Evolutionary conservation across 805 yeast genomes (phyloP).

Genomic region (Starmerella scarabaei): DNA sequence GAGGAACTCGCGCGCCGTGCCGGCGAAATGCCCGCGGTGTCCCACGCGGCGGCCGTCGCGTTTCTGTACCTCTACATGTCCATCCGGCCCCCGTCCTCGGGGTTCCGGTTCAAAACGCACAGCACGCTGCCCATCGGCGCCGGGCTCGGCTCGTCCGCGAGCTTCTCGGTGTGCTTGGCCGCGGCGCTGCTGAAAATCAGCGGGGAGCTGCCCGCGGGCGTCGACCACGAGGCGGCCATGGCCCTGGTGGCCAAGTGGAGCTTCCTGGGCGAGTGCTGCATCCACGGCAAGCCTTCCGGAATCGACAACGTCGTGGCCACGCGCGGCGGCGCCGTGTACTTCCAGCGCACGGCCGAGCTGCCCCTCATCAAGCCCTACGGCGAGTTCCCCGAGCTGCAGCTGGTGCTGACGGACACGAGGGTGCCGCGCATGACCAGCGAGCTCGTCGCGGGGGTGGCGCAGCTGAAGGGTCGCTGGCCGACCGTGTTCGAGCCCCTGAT

Average conservation of each 20-base stretch:
- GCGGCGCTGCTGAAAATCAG: slow-evolving; percentile 53
- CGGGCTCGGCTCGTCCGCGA: slow-evolving; percentile 90
- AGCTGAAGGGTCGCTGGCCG: slow-evolving; percentile 41
- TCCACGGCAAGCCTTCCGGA: slow-evolving; percentile 94
- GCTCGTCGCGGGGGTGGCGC: slow-evolving; percentile 64
- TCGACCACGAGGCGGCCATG: slow-evolving; percentile 21
- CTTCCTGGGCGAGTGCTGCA: slow-evolving; percentile 83
- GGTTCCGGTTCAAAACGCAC: slow-evolving; percentile 41
- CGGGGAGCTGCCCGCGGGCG: slow-evolving; percentile 32
- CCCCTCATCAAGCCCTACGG: slow-evolving; percentile 55
- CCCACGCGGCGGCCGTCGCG: slow-evolving; percentile 66
- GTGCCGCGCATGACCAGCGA: slow-evolving; percentile 81
- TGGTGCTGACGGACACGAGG: slow-evolving; percentile 70
- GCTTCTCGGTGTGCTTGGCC: slow-evolving; percentile 71
- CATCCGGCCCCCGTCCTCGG: slow-evolving; percentile 1
- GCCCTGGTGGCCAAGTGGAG: slow-evolving; percentile 70
- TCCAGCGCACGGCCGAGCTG: slow-evolving; percentile 44
- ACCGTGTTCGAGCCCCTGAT: slow-evolving; percentile 44
- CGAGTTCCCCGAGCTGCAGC: slow-evolving; percentile 57
- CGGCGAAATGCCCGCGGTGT: slow-evolving; percentile 37
- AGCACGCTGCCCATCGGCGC: slow-evolving; percentile 93
- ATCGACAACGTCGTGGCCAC: slow-evolving; percentile 95
- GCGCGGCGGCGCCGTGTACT: slow-evolving; percentile 89
- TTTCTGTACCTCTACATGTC: slow-evolving; percentile 61
- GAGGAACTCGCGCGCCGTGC: slow-evolving; percentile 29